Conservation (phyloP, 805 yeast genomes). For the Candida piceae region DNA sequence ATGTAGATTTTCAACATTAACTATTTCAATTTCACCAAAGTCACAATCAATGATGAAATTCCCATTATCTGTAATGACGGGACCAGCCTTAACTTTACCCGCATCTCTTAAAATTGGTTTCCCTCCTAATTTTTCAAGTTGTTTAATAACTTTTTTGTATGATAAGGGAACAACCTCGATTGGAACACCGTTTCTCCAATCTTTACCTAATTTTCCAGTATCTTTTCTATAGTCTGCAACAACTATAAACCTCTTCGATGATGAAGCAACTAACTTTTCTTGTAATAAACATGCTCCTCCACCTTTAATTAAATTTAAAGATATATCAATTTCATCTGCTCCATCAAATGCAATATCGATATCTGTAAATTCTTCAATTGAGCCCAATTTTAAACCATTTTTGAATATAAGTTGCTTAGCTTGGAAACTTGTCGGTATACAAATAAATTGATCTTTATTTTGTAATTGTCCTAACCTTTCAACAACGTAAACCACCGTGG, state of each 20-base stretch:
- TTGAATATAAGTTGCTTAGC: slow-evolving; percentile 76
- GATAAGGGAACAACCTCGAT: slow-evolving; percentile 91
- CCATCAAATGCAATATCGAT: slow-evolving; percentile 96
- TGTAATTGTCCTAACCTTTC: slow-evolving; percentile 78
- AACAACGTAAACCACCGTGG: slow-evolving; percentile 93
- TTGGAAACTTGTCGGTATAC: slow-evolving; percentile 96
- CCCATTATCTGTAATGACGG: slow-evolving; percentile 92
- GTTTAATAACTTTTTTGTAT: slow-evolving; percentile 64
- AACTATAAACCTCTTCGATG: slow-evolving; percentile 70
- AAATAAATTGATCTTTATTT: slow-evolving; percentile 52
- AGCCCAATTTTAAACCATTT: slow-evolving; percentile 72
- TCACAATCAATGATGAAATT: slow-evolving; percentile 91
- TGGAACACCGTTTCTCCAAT: slow-evolving; percentile 89
- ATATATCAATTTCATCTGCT: slow-evolving; percentile 89
- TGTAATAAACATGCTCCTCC: slow-evolving; percentile 98
- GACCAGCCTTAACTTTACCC: slow-evolving; percentile 91
- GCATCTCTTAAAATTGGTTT: slow-evolving; percentile 72
- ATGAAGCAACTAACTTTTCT: slow-evolving; percentile 89
- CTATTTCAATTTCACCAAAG: slow-evolving; percentile 66
- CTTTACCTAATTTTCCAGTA: slow-evolving; percentile 63
- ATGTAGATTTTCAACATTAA: slow-evolving; percentile 48
- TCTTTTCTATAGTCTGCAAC: slow-evolving; percentile 92
- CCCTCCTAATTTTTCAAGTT: slow-evolving; percentile 61
- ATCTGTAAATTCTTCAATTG: slow-evolving; percentile 74
- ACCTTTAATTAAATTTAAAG: slow-evolving; percentile 87